A percentile compares a stretch with the other conserved stretches of the same genome.
Conservation (phyloP, 805 yeast genomes). For the Ogataea dorogensis region DNA sequence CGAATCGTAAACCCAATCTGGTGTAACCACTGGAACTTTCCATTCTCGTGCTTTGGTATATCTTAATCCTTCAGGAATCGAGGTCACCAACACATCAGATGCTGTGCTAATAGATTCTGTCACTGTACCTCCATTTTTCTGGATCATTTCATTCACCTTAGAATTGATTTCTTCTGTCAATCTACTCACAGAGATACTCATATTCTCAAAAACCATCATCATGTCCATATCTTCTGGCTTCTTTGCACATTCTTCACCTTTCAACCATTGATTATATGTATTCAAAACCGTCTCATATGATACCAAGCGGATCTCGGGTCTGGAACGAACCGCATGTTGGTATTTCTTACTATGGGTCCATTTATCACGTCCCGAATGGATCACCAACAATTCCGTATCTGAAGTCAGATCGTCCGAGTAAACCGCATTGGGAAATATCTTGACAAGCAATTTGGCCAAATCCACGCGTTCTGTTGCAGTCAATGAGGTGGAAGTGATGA, state of each 20-base stretch:
- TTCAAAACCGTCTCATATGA: constrained; percentile 44
- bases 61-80: constrained; percentile 51
- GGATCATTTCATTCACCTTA: constrained; percentile 35
- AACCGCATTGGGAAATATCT: constrained; percentile 15
- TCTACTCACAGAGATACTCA: constrained; percentile 41
- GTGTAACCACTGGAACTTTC: constrained; percentile 54
- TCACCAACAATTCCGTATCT: constrained; percentile 26
- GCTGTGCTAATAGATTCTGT: constrained; percentile 48
- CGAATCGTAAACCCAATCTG: constrained; percentile 50
- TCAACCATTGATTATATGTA: constrained; percentile 53
- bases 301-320: constrained; percentile 60
- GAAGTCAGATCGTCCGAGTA: constrained; percentile 30
- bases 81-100: constrained; percentile 47
- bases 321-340: constrained; percentile 44
- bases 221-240: constrained; percentile 7
- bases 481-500: constrained; percentile 31
- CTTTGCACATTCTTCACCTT: constrained; percentile 39
- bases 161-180: constrained; percentile 18
- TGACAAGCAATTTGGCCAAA: constrained; percentile 16
- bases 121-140: constrained; percentile 46
- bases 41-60: constrained; percentile 52
- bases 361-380: constrained; percentile 23
- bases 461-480: constrained; percentile 18
- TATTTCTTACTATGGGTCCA: constrained; percentile 51
- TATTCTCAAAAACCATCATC: constrained; percentile 43